Conservation (phyloP, 805 yeast genomes). For the Metschnikowia drakensbergensis region DNA sequence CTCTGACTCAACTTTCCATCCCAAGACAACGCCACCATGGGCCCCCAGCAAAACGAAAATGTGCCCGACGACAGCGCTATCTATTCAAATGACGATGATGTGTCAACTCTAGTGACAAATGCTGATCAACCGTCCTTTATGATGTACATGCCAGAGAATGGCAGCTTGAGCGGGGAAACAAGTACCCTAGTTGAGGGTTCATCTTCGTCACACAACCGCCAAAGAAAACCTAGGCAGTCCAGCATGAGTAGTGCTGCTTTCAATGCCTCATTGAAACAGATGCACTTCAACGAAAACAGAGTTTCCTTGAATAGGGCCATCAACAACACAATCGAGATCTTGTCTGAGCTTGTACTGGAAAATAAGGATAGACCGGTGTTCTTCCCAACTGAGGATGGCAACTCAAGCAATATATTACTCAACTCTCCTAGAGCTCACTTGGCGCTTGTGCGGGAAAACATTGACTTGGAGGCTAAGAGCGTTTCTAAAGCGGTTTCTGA, state of each 20-base stretch:
- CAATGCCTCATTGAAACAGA: slow-evolving; percentile 62
- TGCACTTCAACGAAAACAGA: slow-evolving; percentile 72
- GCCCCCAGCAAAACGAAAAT: slow-evolving; percentile 4
- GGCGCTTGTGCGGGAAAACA: slow-evolving; percentile 47
- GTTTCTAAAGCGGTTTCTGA: slow-evolving; percentile 19
- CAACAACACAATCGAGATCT: slow-evolving; percentile 46
- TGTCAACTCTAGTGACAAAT: slow-evolving; percentile 9
- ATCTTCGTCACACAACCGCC: slow-evolving; percentile 10
- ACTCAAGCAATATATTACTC: slow-evolving; percentile 34
- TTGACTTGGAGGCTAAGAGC: slow-evolving; percentile 14
- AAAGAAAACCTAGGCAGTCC: slow-evolving; percentile 12
- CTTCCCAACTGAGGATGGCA: slow-evolving; percentile 48
- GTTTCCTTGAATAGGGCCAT: slow-evolving; percentile 61
- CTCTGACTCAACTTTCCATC: slow-evolving; percentile 4
- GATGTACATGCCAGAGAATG: slow-evolving; percentile 34
- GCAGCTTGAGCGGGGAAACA: slow-evolving; percentile 25
- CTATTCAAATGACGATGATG: slow-evolving; percentile 11
- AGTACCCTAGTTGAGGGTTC: slow-evolving; percentile 31
- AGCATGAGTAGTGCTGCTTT: slow-evolving; percentile 25
- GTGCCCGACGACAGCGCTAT: slow-evolving; percentile 1
- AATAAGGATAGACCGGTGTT: slow-evolving; percentile 59
- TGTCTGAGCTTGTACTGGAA: slow-evolving; percentile 51
- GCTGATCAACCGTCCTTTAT: slow-evolving; percentile 16
- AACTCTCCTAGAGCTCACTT: slow-evolving; percentile 50
- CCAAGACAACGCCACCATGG: not conserved